phyloP scores from a whole-genome alignment of 2,329 filamentous ascomycete species.

The Dactylellina haptotyla region DNA sequence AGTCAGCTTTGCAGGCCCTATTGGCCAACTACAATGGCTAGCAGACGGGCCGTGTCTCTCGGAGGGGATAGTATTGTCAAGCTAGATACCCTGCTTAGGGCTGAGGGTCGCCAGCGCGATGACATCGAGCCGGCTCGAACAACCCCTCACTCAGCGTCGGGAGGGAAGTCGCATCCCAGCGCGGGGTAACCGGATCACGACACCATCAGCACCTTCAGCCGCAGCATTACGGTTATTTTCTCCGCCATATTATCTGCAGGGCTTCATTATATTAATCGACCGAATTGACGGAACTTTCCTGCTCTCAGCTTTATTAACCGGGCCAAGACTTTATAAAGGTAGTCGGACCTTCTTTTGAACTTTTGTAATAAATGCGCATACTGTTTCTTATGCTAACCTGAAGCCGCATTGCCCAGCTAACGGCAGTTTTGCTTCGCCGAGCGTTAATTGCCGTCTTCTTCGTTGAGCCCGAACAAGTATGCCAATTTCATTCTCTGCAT shows the following conservation, averaged over 20 bases:
- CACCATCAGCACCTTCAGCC: constrained; percentile 22
- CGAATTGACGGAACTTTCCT: not conserved
- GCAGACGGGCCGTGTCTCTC: constrained; percentile 1
- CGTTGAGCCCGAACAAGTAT: not conserved
- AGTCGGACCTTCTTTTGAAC: not conserved
- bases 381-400: too few relatives aligned
- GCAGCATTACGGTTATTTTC: constrained; percentile 11
- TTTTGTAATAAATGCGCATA: not conserved
- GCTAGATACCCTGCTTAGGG: constrained; percentile 16
- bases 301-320: not conserved
- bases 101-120: constrained; percentile 39
- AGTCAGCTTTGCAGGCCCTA: constrained; percentile 38
- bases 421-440: not conserved
- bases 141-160: constrained; percentile 32
- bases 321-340: not conserved
- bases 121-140: constrained; percentile 38
- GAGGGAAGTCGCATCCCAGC: not conserved
- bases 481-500: too few relatives aligned
- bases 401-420: too few relatives aligned
- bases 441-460: not conserved
- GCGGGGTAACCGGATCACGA: constrained; percentile 40
- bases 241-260: constrained; percentile 9
- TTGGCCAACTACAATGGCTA: constrained; percentile 23
- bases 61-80: constrained; percentile 8
- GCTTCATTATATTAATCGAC: not conserved